phyloP scores from a whole-genome alignment of 2,329 filamentous ascomycete genomes.

The Talaromyces sp. region DNA sequence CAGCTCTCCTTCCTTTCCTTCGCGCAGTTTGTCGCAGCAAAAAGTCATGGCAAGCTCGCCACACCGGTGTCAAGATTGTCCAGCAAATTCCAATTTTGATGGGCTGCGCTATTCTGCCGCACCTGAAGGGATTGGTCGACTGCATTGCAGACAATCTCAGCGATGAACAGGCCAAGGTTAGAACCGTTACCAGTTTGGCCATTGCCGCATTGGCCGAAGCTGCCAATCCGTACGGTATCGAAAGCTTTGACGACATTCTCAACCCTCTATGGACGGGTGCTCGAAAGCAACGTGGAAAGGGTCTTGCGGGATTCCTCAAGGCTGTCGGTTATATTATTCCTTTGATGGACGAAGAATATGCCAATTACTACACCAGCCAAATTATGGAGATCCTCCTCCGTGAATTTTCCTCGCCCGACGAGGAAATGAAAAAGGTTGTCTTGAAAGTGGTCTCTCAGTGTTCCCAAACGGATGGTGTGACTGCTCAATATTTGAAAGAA shows the following conservation, averaged over 20 bases:
- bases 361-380: constrained; percentile 97
- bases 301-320: constrained; percentile 91
- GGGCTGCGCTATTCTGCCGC: constrained; percentile 93
- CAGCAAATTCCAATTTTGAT: constrained; percentile 98
- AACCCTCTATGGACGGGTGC: constrained; percentile 97
- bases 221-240: constrained; percentile 96
- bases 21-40: constrained; percentile 95
- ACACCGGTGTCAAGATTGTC: constrained; percentile 98
- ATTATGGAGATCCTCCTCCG: constrained; percentile 98
- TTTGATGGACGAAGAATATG: constrained; percentile 98
- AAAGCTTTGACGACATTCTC: constrained; percentile 96
- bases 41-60: constrained; percentile 97
- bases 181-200: constrained; percentile 90
- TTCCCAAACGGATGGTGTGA: constrained; percentile 89
- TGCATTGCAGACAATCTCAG: constrained; percentile 95
- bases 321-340: constrained; percentile 98
- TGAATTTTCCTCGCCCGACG: constrained; percentile 93
- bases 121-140: constrained; percentile 92
- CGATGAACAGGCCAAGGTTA: constrained; percentile 95
- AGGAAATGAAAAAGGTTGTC: constrained; percentile 99
- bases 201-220: constrained; percentile 94
- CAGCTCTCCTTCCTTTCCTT: constrained; percentile 88
- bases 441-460: constrained; percentile 96
- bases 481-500: constrained; percentile 89
- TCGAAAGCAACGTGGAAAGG: constrained; percentile 92